Base-by-base conservation (phyloP, 2,329 filamentous ascomycete genomes). In the Cercospora brassicicola region DNA sequence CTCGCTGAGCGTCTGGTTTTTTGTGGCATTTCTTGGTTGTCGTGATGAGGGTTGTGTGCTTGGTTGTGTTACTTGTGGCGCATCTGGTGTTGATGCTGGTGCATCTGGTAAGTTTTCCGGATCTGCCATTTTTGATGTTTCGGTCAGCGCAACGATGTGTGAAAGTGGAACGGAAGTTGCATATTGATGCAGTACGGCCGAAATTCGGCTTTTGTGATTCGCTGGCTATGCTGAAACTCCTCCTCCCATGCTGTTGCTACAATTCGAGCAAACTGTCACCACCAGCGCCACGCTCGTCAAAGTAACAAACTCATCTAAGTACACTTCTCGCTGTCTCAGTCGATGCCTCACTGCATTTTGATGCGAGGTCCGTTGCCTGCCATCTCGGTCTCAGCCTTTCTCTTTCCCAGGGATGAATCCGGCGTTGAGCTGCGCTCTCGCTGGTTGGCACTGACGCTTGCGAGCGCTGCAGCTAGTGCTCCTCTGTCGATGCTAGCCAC, bases 371-470 rank as follows among this genome's bases (percentile, higher is more conserved):
- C 69, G 23, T 67, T 65, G 18, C 73, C 75, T 20, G 63, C 70
- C 68, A 73, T 63, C 4, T 67, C 69, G n/a, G 69, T 69, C 67
- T 78, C 78, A 10, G 76, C 77, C 68, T 79, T 79, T 55, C 77
- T 69, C 72, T 78, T 78, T 28, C 76, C 75, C 36, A 78, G 60
- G 33, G 70, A 62, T 23, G 74, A 75, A 26, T 79, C 77, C 11
- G 78, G 78, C 42, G 78, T 79, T 23, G 73, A 71, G 62, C 77
- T 78, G 62, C 76, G 74, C 62, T 76, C 75, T 66, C 76, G 72
- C 67, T 73, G 65, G 7, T 57, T 59, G 36, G 64, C 66, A 57
- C 67, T 60, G n/a, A 70, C 30, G 28, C 62, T 67, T 53, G 73
- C 66, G 62, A 76, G 61, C 39, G 73, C 73, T 20, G 71, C 72